A percentile compares a stretch with the other conserved stretches of the same genome.
Evolutionary conservation across 2,329 filamentous ascomycete species (phyloP).

Genomic region (Paraconiothyrium sp.): DNA sequence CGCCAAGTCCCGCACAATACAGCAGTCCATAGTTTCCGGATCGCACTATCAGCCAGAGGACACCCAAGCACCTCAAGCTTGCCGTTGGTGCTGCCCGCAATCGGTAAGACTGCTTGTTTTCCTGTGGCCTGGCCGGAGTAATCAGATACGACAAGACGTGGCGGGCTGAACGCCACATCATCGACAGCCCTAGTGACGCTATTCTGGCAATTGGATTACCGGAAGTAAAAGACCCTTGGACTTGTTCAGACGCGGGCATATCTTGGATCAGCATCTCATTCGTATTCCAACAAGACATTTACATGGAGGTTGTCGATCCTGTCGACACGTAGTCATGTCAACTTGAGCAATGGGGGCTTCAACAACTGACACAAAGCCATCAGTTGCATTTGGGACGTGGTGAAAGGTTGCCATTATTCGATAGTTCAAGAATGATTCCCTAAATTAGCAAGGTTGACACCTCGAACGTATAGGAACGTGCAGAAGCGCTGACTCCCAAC

Average conservation of each 20-base stretch:
- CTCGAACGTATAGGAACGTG: background rate
- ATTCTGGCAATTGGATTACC: background rate
- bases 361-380: background rate
- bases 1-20: too few relatives aligned
- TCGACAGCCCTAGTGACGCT: background rate
- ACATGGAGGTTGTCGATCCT: background rate
- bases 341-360: background rate
- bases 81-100: background rate
- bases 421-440: too few relatives aligned
- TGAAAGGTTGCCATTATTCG: too few relatives aligned
- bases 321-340: background rate
- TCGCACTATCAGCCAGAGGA: background rate
- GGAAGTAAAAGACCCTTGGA: background rate
- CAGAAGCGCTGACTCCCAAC: background rate
- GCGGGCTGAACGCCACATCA: constrained; percentile 2
- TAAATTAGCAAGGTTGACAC: too few relatives aligned
- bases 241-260: background rate
- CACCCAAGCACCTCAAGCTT: background rate
- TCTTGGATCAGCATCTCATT: background rate
- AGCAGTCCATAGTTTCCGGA: background rate
- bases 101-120: background rate
- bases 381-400: background rate
- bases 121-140: background rate
- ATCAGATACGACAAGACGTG: background rate
- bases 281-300: background rate